Evolutionary conservation across 2,329 filamentous ascomycete genomes (phyloP).

Genomic region (Metarhizium rileyi): DNA sequence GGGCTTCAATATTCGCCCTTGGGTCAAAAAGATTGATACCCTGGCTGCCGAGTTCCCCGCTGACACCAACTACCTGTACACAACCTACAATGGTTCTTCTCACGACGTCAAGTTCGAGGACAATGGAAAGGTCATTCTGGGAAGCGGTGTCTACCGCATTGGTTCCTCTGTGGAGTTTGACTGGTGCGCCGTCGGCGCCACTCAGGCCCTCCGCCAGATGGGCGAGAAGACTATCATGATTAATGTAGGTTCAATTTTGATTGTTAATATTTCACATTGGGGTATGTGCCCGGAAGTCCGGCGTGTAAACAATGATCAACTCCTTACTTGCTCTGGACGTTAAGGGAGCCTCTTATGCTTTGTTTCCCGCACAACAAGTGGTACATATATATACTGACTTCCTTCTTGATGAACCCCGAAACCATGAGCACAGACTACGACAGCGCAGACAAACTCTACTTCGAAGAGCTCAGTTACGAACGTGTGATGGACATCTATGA

Average conservation of each 20-base stretch:
- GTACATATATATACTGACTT: no score
- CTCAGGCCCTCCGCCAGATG: conserved; percentile 70
- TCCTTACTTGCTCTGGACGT: no score
- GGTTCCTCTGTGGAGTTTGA: conserved; percentile 97
- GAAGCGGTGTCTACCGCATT: conserved; percentile 94
- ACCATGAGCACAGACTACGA: conserved; percentile 81
- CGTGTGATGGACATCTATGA: conserved; percentile 99
- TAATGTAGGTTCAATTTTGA: conserved; percentile 56
- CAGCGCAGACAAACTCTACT: conserved; percentile 83
- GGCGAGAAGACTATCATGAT: conserved; percentile 98
- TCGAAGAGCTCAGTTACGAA: conserved; percentile 94
- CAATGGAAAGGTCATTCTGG: conserved; percentile 79
- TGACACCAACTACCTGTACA: conserved; percentile 92
- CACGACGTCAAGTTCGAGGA: conserved; percentile 94
- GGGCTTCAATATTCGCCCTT: conserved; percentile 82
- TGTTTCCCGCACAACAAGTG: no score
- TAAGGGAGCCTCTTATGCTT: no score
- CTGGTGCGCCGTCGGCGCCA: conserved; percentile 92
- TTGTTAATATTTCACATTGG: no score
- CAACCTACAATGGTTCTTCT: conserved; percentile 90
- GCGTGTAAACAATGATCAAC: no score
- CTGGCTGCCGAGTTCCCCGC: conserved; percentile 94
- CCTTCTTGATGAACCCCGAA: conserved; percentile 79
- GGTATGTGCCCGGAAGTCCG: no score
- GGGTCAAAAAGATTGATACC: conserved; percentile 98